These are phyloP conservation scores for Irpex lacteus DNA, from an alignment of 1,284 basidiomycete species.

Conservation along the genomic window DNA sequence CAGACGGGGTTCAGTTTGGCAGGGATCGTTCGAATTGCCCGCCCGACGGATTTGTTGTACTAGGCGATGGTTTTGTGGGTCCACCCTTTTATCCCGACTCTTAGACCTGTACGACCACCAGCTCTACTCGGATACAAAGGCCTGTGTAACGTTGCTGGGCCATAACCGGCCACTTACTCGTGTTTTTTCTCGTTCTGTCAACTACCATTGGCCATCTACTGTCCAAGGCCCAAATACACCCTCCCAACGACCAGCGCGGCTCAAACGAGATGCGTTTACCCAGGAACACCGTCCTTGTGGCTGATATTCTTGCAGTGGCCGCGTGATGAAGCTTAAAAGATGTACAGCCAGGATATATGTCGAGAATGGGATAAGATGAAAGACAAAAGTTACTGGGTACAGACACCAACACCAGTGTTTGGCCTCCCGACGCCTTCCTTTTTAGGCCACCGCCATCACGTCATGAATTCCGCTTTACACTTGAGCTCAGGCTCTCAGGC, in stretches of 20 bases:
- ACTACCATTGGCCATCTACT: background rate
- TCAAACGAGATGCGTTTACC: background rate
- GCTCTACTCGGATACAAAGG: background rate
- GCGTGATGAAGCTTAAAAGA: background rate
- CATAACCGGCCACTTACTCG: background rate
- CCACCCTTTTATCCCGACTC: slow-evolving; percentile 8
- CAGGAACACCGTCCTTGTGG: background rate
- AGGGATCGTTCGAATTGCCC: slow-evolving; percentile 9
- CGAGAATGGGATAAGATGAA: background rate
- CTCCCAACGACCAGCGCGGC: background rate
- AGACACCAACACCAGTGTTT: background rate
- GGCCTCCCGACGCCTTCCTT: background rate
- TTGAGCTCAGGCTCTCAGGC: background rate
- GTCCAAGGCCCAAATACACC: background rate
- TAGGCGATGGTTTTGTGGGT: slow-evolving; percentile 15
- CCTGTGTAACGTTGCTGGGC: background rate
- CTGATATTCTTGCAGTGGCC: too few species aligned
- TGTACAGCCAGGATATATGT: background rate
- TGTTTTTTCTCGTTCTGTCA: background rate
- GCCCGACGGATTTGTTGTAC: slow-evolving; percentile 6
- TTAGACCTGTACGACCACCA: background rate
- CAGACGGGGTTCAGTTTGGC: slow-evolving; percentile 6
- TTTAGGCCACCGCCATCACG: background rate
- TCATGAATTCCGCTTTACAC: background rate
- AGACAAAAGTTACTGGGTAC: background rate